Percentiles rank a stretch among this genome's conserved stretches.
Conservation (phyloP, 1,139 yeast genomes). For the Pichia sp. region DNA sequence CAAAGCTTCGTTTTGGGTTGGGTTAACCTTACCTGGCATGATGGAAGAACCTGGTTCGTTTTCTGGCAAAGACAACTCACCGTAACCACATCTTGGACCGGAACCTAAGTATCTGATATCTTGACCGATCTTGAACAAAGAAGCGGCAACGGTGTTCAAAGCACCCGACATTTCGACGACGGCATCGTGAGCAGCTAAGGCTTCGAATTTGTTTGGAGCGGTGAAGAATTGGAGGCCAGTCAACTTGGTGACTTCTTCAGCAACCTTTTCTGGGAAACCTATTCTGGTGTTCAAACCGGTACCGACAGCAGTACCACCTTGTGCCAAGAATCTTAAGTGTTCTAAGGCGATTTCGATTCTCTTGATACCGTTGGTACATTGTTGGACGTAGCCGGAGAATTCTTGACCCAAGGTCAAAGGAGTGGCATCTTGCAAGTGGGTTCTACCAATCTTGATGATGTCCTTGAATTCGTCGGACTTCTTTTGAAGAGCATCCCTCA, state of each 20-base stretch:
- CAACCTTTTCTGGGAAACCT: slow-evolving; percentile 84
- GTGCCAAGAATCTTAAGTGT: slow-evolving; percentile 78
- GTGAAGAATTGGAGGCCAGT: slow-evolving; percentile 88
- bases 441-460: slow-evolving; percentile 97
- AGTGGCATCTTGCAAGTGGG: slow-evolving; percentile 97
- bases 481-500: slow-evolving; percentile 69
- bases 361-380: slow-evolving; percentile 81
- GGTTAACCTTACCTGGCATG: slow-evolving; percentile 99
- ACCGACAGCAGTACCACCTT: slow-evolving; percentile 99
- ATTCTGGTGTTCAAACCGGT: slow-evolving; percentile 92
- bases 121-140: slow-evolving; percentile 92
- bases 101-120: slow-evolving; percentile 97
- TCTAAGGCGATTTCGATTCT: slow-evolving; percentile 77
- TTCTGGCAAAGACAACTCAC: slow-evolving; percentile 91
- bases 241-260: slow-evolving; percentile 70
- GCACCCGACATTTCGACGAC: slow-evolving; percentile 97
- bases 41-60: slow-evolving; percentile 98
- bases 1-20: slow-evolving; percentile 97
- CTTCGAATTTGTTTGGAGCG: slow-evolving; percentile 98
- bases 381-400: slow-evolving; percentile 94
- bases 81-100: slow-evolving; percentile 99
- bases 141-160: slow-evolving; percentile 87
- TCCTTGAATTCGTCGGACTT: slow-evolving; percentile 79
- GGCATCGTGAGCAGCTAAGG: slow-evolving; percentile 98
- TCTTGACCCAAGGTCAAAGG: slow-evolving; percentile 98